Evolutionary conservation across 1,284 basidiomycete genomes (phyloP), one percentile per base, ranked within the genome.

Genomic region (Fomitiporia mediterranea): DNA sequence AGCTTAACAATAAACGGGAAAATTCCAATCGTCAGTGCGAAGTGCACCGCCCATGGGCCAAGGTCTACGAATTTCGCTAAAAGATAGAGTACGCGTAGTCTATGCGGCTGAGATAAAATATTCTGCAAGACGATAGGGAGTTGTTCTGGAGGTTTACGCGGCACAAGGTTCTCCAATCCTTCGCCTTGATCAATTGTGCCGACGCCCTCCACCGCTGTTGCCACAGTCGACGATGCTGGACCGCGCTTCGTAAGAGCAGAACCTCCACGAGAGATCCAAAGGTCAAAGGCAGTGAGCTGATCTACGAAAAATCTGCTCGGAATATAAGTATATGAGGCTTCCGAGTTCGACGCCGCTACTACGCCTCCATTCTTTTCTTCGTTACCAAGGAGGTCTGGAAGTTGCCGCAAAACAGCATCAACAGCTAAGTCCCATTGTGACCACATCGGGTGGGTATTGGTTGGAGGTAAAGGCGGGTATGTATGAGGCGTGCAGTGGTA

Each of bases 1-100:
- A 99, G 81, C 67, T 97, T 96, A 60, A 94, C 93, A 44, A 98
- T 98, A 68, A 99, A 99, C 1, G 97, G 97, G 74, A 98, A 99
- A 66, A 99, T 98, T 19, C 96, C 96, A 65, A 99, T 98, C n/a
- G 92, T 92, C 35, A 99, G 80, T 5, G 97, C 94, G 37, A 98
- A 84, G 63, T 98, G 91, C 55, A 99, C 97, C 0, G 97, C 96
- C 95, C 96, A 99, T 4, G 96, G 95, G 0, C 96, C 96, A 2
- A 99, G 82, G 69, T 99, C 97, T 63, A 99, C 91, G 65, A 99
- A 99, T 70, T 96, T 92, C 37, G 94, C 96, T 8, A 99, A 81
- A n/a, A 98, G 81, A 64, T 98, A 96, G 60, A 99, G 83, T 0
- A 97, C 96, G 9, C 94, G 87, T 8, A 99, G 82, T 49, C 96